Evolutionary conservation across 73 alveolate species (phyloP).

Genomic region (Paramecium tetraurelia): DNA sequence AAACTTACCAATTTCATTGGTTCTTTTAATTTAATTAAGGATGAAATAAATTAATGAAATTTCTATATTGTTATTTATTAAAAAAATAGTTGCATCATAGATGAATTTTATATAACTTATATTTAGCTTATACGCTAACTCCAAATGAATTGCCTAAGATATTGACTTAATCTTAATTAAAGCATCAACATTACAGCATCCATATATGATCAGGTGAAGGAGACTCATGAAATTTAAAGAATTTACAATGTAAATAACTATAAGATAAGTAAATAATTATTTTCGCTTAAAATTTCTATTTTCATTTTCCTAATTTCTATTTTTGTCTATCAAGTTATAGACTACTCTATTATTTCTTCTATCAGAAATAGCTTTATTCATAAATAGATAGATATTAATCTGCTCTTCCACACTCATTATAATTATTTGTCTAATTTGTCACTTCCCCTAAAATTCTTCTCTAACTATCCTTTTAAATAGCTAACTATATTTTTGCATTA

Average conservation of each 20-base stretch:
- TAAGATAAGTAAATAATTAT: not conserved
- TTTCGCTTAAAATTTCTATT: not conserved
- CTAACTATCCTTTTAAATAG: too few species aligned
- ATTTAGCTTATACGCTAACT: not conserved
- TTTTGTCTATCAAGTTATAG: not conserved
- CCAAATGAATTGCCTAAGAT: too few species aligned
- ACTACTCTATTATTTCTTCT: too few species aligned
- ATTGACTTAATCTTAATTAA: too few species aligned
- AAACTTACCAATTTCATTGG: not conserved
- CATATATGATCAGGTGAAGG: not conserved
- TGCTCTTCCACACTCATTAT: too few species aligned
- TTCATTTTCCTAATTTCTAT: not conserved
- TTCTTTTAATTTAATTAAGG: not conserved
- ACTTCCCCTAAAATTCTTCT: too few species aligned
- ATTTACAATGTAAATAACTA: too few species aligned
- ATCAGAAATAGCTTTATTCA: too few species aligned
- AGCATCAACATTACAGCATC: not conserved
- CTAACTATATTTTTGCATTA: too few species aligned
- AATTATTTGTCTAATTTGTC: too few species aligned
- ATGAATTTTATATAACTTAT: not conserved
- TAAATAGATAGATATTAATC: too few species aligned
- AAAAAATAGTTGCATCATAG: not conserved
- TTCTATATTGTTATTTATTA: not conserved
- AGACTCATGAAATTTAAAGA: not conserved
- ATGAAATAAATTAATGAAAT: conserved; percentile 5